Evolutionary conservation across 768 basidiomycete species (phyloP).

Genomic region (Jaapia argillacea): DNA sequence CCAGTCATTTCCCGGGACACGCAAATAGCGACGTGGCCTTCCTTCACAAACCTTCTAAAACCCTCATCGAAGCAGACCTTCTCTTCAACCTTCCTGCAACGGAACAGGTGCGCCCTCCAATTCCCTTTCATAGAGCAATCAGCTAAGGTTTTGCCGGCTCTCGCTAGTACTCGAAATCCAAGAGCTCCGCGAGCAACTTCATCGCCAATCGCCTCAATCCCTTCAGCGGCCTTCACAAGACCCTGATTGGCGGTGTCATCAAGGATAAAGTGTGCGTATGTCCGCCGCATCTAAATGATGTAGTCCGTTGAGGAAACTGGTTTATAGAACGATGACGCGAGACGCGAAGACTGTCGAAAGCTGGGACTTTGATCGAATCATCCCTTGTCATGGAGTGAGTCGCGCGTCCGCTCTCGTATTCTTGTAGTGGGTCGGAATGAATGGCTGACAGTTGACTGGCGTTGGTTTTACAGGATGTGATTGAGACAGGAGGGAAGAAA

Average conservation of each 20-base stretch:
- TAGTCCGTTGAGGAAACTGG: constrained; percentile 1
- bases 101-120: constrained; percentile 46
- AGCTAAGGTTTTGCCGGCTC: neutral
- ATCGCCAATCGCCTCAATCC: constrained; percentile 13
- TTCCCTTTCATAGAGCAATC: neutral
- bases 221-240: constrained; percentile 15
- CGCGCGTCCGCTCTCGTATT: too few relatives aligned
- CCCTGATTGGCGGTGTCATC: constrained; percentile 13
- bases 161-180: constrained; percentile 27
- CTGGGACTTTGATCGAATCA: constrained; percentile 71
- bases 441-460: neutral
- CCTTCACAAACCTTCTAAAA: constrained; percentile 60
- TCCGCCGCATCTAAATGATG: neutral
- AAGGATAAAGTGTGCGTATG: constrained; percentile 15
- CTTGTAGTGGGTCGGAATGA: neutral
- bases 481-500: constrained; percentile 30
- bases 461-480: constrained; percentile 23
- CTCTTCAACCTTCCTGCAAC: constrained; percentile 72
- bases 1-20: constrained; percentile 60
- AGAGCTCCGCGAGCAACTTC: constrained; percentile 12
- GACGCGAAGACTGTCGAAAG: constrained; percentile 53
- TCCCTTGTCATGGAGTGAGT: constrained; percentile 58
- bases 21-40: constrained; percentile 79
- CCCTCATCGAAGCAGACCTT: constrained; percentile 74
- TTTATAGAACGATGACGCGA: constrained; percentile 40